Evolutionary conservation across 192 early-diverging fungal species (phyloP), one percentile per base, ranked within the genome.

Genomic region (Haplosporangium gracile): DNA sequence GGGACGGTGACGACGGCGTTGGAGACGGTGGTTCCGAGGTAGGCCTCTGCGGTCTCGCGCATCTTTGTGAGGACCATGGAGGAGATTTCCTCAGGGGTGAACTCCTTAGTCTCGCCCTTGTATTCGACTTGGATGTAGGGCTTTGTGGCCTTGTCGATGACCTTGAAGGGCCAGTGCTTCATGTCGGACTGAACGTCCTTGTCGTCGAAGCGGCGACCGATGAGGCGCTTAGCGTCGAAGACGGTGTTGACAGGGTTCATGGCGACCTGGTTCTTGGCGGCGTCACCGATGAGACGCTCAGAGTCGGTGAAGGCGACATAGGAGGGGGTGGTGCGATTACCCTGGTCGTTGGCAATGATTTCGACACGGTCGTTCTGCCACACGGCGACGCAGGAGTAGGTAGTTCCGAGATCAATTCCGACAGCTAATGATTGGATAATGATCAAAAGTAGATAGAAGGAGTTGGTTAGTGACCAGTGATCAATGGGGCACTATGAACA

Each of bases 311-410:
- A 99, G 74, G 91, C 97, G 79, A 99, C 98, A 89, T 99, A 99
- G 75, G 97, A 98, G 49, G 98, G 98, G 42, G 97, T 99, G 55
- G 97, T 99, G 82, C 98, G 97, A 95, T 99, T 98, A 90, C 98
- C 98, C 90, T 99, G 98, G 90, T 99, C 98, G 91, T 99, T 99
- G 92, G 97, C 97, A 88, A 98, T 97, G 83, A 99, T 97, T 90
- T 99, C 97, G 70, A 97, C 97, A 71, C 93, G 91, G 81, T 94
- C 94, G 81, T 93, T 91, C 86, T 95, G 90, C 92, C 92, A 93
- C 40, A 96, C 93, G 85, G 91, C 95, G 68, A 96, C 95, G 85
- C 95, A 96, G 70, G 96, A 97, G 93, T 99, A 86, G 2, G 81
- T 83, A 20, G 87, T 88, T 79, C 87, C 87, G 16, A 88, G 79